phyloP scores from a whole-genome alignment of 345 rosid genomes.

The Arabis hirsuta region DNA sequence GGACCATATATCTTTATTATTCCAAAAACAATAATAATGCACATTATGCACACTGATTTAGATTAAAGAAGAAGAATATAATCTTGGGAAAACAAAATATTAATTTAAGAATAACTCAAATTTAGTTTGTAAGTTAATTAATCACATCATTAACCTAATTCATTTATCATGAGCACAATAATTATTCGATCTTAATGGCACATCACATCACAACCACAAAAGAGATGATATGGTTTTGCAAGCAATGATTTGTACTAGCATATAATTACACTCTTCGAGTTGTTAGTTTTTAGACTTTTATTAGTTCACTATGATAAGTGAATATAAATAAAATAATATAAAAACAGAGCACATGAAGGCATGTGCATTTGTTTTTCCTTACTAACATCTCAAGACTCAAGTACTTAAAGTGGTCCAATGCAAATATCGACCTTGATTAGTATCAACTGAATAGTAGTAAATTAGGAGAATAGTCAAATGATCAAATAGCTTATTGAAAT shows the following conservation, averaged over 20 bases:
- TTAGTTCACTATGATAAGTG: neutral
- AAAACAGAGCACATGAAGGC: slow-evolving; percentile 29
- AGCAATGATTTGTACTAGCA: slow-evolving; percentile 20
- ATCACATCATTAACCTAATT: slow-evolving; percentile 12
- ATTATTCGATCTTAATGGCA: neutral
- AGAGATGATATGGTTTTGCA: neutral
- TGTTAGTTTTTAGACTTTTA: neutral
- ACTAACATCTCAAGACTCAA: neutral
- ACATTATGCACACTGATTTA: neutral
- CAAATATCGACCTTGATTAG: neutral
- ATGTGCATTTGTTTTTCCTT: slow-evolving; percentile 29
- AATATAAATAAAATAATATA: neutral
- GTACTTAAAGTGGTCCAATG: slow-evolving; percentile 19
- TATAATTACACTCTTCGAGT: neutral
- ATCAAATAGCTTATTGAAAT: too few relatives aligned
- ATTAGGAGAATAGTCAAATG: too few relatives aligned
- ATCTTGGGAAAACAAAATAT: neutral
- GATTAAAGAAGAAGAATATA: neutral
- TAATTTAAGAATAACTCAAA: neutral
- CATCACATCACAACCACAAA: slow-evolving; percentile 19
- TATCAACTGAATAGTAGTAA: too few relatives aligned
- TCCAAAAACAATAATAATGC: neutral
- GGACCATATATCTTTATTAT: neutral
- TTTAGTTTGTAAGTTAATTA: slow-evolving; percentile 10
- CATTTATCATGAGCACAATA: neutral